phyloP scores from a whole-genome alignment of 2,329 filamentous ascomycete genomes.

The Fusarium citri region DNA sequence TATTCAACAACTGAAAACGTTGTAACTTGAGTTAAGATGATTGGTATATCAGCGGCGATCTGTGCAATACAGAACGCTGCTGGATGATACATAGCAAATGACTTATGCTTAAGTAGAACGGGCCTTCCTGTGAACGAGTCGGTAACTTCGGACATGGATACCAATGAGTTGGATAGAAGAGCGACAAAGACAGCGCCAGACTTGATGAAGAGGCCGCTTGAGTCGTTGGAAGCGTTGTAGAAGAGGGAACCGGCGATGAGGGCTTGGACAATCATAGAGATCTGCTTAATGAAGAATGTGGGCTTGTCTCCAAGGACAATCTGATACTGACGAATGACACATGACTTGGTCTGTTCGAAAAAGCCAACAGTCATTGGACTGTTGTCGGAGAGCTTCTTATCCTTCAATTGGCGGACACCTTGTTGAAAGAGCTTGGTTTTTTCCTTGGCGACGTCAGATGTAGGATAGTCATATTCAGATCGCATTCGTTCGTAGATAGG shows the following conservation, averaged over 20 bases:
- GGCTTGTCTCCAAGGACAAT: slow-evolving; percentile 74
- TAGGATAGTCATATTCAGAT: slow-evolving; percentile 68
- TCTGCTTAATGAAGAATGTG: slow-evolving; percentile 72
- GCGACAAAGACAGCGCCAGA: slow-evolving; percentile 73
- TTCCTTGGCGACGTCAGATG: slow-evolving; percentile 59
- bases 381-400: slow-evolving; percentile 62
- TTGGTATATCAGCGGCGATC: slow-evolving; percentile 65
- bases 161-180: slow-evolving; percentile 70
- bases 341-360: slow-evolving; percentile 65
- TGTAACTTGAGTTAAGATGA: slow-evolving; percentile 68
- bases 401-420: slow-evolving; percentile 65
- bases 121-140: slow-evolving; percentile 71
- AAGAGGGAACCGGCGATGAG: slow-evolving; percentile 75
- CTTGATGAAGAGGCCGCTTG: slow-evolving; percentile 72
- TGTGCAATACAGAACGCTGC: slow-evolving; percentile 69
- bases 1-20: slow-evolving; percentile 69
- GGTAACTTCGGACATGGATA: slow-evolving; percentile 75
- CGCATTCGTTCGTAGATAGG: slow-evolving; percentile 62
- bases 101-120: slow-evolving; percentile 68
- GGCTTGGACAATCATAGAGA: slow-evolving; percentile 67
- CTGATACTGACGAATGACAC: slow-evolving; percentile 71
- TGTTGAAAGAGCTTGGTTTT: slow-evolving; percentile 66
- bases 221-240: slow-evolving; percentile 69
- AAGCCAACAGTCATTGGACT: slow-evolving; percentile 70
- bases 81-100: slow-evolving; percentile 68